These are phyloP conservation scores for Centaurea solstitialis DNA, from an alignment of 129 eudicot genomes.

Conservation along the genomic window DNA sequence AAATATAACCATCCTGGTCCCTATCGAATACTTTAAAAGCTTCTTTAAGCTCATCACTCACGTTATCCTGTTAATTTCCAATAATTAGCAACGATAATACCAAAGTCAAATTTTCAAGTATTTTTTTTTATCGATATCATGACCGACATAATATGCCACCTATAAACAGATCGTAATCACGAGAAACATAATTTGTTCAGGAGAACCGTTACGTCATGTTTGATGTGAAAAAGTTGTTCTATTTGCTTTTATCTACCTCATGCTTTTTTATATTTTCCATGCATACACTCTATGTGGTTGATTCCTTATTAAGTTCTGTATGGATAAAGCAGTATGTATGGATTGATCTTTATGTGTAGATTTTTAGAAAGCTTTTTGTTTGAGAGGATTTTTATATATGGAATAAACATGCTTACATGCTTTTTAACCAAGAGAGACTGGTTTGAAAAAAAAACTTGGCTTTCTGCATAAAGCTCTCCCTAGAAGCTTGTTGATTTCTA, in stretches of 20 bases:
- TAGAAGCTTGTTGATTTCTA: too few species aligned
- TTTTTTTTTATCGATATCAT: background rate
- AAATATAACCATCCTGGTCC: conserved; percentile 86
- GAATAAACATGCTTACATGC: too few species aligned
- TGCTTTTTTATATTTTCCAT: too few species aligned
- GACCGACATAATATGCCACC: background rate
- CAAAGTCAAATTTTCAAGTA: background rate
- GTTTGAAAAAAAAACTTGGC: too few species aligned
- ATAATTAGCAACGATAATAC: background rate
- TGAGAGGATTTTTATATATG: too few species aligned
- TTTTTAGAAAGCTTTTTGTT: too few species aligned
- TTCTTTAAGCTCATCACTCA: conserved; percentile 71
- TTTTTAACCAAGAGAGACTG: too few species aligned
- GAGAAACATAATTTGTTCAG: background rate
- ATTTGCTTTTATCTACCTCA: background rate
- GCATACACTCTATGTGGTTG: too few species aligned
- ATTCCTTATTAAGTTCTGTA: too few species aligned
- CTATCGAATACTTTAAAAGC: conserved; percentile 85
- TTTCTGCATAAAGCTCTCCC: too few species aligned
- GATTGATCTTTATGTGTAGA: too few species aligned
- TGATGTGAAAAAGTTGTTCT: background rate
- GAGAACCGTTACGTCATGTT: background rate
- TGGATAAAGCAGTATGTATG: too few species aligned
- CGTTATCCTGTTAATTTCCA: conserved; percentile 48
- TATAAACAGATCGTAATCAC: background rate